Evolutionary conservation across 208 protist species (phyloP), one percentile per base, ranked within the genome.

Genomic region (Leptomonas pyrrhocoris): DNA sequence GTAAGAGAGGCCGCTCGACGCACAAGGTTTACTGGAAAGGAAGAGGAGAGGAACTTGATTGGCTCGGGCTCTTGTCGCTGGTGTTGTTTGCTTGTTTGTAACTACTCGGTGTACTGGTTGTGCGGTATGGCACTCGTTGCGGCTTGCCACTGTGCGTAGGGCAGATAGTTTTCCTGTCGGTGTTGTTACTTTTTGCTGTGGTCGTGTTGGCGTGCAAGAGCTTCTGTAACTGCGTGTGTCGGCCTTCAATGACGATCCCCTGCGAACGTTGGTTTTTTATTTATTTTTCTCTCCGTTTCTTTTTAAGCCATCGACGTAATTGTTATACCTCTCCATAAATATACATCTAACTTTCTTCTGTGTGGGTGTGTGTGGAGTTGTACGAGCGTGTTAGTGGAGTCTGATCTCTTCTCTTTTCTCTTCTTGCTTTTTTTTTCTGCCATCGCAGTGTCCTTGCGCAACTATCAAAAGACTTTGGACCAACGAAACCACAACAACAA

Each of bases 351-450:
- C n/a, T n/a, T 38, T 38, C 34, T 25, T 56, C 5, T 56, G 23
- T 36, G 51, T 36, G 30, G 6, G 51, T 38, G 11, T 36, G 21
- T 28, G 13, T 56, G 51, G 3, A 13, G 3, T 4, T 28, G 51
- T 30, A 3, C 27, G 23, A 12, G 34, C 9, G 34, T 38, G 34
- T 38, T n/a, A n/a, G n/a, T n/a, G n/a, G n/a, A n/a, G n/a, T n/a
- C n/a, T n/a, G n/a, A n/a, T n/a, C n/a, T n/a, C n/a, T n/a, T n/a
- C 43, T 34, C 45, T 68, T 63, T 43, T 58, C 57, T 51, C 15
- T 38, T 45, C 25, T 55, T 48, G 7, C 27, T 57, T 12, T 59
- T 50, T 53, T 27, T 13, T 49, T 23, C 23, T 61, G 40, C 56
- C 56, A 61, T 61, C 38, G 38, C 34, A 36, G 46, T 61, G 56